A percentile compares a stretch with the other conserved stretches of the same genome.
Evolutionary conservation across 768 basidiomycete species (phyloP).

Genomic region (Suillus weaverae): DNA sequence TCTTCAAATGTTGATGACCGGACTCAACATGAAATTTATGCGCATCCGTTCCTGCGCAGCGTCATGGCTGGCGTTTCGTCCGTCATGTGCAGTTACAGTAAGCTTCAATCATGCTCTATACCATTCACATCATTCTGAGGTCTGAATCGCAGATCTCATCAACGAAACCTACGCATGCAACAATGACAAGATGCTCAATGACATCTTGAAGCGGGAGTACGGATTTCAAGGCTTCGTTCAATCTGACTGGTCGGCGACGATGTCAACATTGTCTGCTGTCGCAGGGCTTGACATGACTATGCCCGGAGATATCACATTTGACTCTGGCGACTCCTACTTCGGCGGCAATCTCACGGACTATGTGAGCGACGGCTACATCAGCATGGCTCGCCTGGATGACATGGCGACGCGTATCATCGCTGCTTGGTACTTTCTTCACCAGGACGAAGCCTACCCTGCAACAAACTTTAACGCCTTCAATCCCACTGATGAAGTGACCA

Average conservation of each 20-base stretch:
- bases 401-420: slow-evolving; percentile 84
- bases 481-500: slow-evolving; percentile 50
- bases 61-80: slow-evolving; percentile 73
- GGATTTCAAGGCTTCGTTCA: slow-evolving; percentile 80
- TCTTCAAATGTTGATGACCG: slow-evolving; percentile 78
- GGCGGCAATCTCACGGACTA: slow-evolving; percentile 66
- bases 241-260: slow-evolving; percentile 73
- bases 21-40: slow-evolving; percentile 75
- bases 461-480: slow-evolving; percentile 73
- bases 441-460: slow-evolving; percentile 57
- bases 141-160: slow-evolving; percentile 47
- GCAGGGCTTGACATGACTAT: slow-evolving; percentile 75
- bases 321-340: slow-evolving; percentile 56
- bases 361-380: slow-evolving; percentile 73
- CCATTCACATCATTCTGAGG: slow-evolving; percentile 3
- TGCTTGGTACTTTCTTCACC: slow-evolving; percentile 63
- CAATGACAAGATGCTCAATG: slow-evolving; percentile 68
- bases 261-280: slow-evolving; percentile 59
- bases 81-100: slow-evolving; percentile 79
- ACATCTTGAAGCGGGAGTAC: slow-evolving; percentile 71
- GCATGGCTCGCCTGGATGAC: slow-evolving; percentile 65
- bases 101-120: slow-evolving; percentile 20
- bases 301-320: slow-evolving; percentile 60
- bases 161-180: slow-evolving; percentile 78
- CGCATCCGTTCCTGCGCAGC: slow-evolving; percentile 66